Evolutionary conservation across 805 yeast species (phyloP).

Genomic region (Jamesozyma hellenica): DNA sequence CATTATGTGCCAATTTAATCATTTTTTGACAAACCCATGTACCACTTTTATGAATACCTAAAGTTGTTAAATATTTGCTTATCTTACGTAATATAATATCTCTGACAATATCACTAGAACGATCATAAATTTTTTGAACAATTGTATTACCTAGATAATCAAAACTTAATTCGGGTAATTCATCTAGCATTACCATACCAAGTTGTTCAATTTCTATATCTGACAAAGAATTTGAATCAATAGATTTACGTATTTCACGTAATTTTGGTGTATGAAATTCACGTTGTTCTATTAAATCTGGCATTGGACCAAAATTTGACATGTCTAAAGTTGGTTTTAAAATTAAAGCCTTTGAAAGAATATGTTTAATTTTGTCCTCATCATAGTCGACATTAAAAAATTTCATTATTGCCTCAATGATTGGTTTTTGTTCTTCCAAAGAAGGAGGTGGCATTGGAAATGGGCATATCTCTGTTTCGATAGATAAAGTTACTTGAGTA

Average conservation of each 20-base stretch:
- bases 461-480: constrained; percentile 28
- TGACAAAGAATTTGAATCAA: constrained; percentile 46
- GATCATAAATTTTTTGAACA: constrained; percentile 83
- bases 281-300: constrained; percentile 60
- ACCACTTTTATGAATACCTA: constrained; percentile 94
- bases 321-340: constrained; percentile 27
- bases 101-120: constrained; percentile 58
- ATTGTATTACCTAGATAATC: constrained; percentile 95
- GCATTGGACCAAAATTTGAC: constrained; percentile 60
- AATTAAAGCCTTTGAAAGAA: constrained; percentile 2
- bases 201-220: constrained; percentile 70
- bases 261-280: constrained; percentile 82
- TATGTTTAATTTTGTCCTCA: constrained; percentile 1
- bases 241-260: constrained; percentile 71
- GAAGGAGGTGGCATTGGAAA: constrained; percentile 28
- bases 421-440: constrained; percentile 9
- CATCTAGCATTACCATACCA: constrained; percentile 75
- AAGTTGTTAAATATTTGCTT: constrained; percentile 71
- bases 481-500: constrained; percentile 3
- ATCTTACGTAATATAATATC: constrained; percentile 71
- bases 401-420: background rate
- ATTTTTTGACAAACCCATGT: constrained; percentile 99
- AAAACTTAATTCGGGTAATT: constrained; percentile 80
- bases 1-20: constrained; percentile 60
- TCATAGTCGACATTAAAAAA: constrained; percentile 1